Percentiles rank a stretch among this genome's conserved stretches.
Conservation (phyloP, 2,329 filamentous ascomycete species). For the Fusarium denticulatum region DNA sequence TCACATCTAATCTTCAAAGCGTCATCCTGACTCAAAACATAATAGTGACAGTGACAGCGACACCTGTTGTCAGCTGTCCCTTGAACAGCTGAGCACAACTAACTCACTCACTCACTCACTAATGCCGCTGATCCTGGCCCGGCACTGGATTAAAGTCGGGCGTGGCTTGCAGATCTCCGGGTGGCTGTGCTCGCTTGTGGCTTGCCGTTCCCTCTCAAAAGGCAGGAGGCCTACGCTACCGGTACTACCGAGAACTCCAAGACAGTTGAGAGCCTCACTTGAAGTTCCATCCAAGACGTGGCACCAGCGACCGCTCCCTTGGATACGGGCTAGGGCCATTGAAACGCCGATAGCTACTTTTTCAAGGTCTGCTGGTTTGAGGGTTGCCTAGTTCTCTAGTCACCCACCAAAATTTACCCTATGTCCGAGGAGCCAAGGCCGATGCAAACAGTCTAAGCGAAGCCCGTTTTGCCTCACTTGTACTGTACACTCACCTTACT, state of each 20-base stretch:
- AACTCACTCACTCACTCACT: slow-evolving; percentile 26
- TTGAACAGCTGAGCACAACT: slow-evolving; percentile 41
- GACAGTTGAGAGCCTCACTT: slow-evolving; percentile 30
- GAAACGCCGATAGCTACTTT: slow-evolving; percentile 7
- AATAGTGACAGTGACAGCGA: neutral
- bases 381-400: neutral
- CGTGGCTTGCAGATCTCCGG: slow-evolving; percentile 35
- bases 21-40: neutral
- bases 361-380: neutral
- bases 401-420: slow-evolving; percentile 7
- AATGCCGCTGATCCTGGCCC: slow-evolving; percentile 33
- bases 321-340: slow-evolving; percentile 11
- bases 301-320: slow-evolving; percentile 33
- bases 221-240: slow-evolving; percentile 34
- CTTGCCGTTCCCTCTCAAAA: slow-evolving; percentile 6
- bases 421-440: neutral
- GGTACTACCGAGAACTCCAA: slow-evolving; percentile 14
- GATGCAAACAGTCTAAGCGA: neutral
- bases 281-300: slow-evolving; percentile 33
- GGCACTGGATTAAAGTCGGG: slow-evolving; percentile 16
- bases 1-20: neutral
- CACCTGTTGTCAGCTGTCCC: slow-evolving; percentile 21
- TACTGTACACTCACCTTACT: neutral
- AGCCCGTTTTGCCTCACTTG: slow-evolving; percentile 1
- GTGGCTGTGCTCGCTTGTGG: slow-evolving; percentile 37